phyloP scores from a whole-genome alignment of 176 grass and related monocot genomes.

The Carex myosuroides region DNA sequence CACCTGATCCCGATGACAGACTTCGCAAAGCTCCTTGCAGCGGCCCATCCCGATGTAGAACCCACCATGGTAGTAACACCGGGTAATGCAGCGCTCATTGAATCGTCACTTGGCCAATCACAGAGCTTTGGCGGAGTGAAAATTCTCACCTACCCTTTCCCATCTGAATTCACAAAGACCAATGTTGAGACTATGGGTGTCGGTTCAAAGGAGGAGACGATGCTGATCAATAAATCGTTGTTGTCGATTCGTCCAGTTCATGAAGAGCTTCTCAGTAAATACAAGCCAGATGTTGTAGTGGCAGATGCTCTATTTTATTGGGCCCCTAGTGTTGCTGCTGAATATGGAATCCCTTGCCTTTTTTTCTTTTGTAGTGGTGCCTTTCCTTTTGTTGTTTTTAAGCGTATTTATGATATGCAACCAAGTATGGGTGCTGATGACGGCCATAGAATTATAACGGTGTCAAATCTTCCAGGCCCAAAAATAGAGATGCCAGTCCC shows the following conservation, averaged over 20 bases:
- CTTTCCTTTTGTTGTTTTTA: slow-evolving; percentile 47
- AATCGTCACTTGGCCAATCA: not conserved
- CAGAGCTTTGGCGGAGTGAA: not conserved
- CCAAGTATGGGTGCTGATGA: slow-evolving; percentile 14
- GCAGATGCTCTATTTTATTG: slow-evolving; percentile 38
- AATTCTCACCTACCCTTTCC: slow-evolving; percentile 41
- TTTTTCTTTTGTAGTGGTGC: slow-evolving; percentile 41
- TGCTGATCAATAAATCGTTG: slow-evolving; percentile 25
- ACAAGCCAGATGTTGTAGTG: slow-evolving; percentile 52
- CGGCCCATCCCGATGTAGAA: not conserved
- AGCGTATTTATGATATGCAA: slow-evolving; percentile 28
- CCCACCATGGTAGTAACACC: slow-evolving; percentile 31
- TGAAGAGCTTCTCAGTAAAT: slow-evolving; percentile 23
- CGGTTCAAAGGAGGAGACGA: slow-evolving; percentile 13
- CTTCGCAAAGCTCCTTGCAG: slow-evolving; percentile 42
- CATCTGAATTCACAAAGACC: slow-evolving; percentile 24
- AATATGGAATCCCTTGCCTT: slow-evolving; percentile 41
- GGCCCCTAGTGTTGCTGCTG: slow-evolving; percentile 30
- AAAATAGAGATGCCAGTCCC: slow-evolving; percentile 40
- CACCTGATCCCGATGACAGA: slow-evolving; percentile 68
- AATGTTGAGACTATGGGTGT: slow-evolving; percentile 35
- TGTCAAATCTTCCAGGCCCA: slow-evolving; percentile 38
- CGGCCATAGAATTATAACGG: not conserved
- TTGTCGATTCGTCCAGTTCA: slow-evolving; percentile 16
- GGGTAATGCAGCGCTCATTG: not conserved